Percentiles rank a stretch among this genome's conserved stretches.
phyloP scores from a whole-genome alignment of 2,329 filamentous ascomycete genomes.

The Hymenoscyphus fraxineus region DNA sequence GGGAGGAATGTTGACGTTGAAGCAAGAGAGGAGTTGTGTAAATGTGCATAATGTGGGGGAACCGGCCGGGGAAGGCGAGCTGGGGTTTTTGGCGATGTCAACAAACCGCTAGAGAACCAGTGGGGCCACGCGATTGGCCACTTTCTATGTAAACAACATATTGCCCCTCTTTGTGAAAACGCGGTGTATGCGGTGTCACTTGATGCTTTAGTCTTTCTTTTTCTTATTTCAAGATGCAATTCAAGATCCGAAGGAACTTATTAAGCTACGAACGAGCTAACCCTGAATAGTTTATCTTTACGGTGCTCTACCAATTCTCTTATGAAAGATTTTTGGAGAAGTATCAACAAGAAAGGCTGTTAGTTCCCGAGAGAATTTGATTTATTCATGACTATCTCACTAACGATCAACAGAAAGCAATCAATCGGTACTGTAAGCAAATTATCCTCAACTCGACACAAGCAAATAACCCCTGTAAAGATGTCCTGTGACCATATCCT shows the following conservation, averaged over 20 bases:
- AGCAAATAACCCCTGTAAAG: background rate
- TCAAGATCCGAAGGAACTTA: too few species aligned
- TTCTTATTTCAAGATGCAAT: too few species aligned
- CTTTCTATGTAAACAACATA: background rate
- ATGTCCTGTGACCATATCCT: background rate
- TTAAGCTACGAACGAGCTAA: too few species aligned
- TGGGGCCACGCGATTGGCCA: background rate
- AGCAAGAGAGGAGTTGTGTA: conserved; percentile 8
- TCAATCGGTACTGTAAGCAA: background rate
- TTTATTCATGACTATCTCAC: background rate
- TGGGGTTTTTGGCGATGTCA: conserved; percentile 9
- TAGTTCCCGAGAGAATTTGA: background rate
- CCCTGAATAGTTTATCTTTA: background rate
- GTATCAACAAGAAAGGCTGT: background rate
- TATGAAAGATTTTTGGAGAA: too few species aligned
- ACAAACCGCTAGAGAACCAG: conserved; percentile 8
- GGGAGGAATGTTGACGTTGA: conserved; percentile 12
- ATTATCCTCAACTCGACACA: background rate
- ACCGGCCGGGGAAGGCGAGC: background rate
- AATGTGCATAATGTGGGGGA: conserved; percentile 8
- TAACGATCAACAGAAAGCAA: background rate
- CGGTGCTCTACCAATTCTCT: too few species aligned
- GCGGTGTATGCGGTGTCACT: too few species aligned
- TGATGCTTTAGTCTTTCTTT: too few species aligned
- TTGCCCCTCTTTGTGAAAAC: background rate